These are phyloP conservation scores for Leccinum variicolor DNA, from an alignment of 768 basidiomycete genomes.

Conservation along the genomic window DNA sequence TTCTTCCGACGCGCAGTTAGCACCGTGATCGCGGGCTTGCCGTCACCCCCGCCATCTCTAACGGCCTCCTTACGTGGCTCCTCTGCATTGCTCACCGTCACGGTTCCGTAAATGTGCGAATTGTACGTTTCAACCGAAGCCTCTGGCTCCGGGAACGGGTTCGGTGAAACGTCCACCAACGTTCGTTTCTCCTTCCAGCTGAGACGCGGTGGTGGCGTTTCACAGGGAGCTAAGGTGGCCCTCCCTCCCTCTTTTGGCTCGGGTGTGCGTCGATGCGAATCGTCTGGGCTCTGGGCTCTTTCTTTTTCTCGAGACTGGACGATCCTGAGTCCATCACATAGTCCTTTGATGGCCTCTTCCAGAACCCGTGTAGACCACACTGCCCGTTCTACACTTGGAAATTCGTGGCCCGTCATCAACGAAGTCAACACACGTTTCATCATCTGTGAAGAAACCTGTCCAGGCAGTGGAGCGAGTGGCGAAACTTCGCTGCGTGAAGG, in stretches of 20 bases:
- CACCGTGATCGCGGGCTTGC: conserved; percentile 43
- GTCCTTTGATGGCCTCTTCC: conserved; percentile 61
- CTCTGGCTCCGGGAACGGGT: conserved; percentile 64
- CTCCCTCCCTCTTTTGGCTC: conserved; percentile 31
- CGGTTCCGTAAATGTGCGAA: conserved; percentile 58
- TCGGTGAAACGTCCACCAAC: conserved; percentile 54
- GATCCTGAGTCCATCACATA: conserved; percentile 63
- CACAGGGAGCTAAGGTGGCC: conserved; percentile 42
- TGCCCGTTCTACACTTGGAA: conserved; percentile 62
- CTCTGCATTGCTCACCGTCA: conserved; percentile 48
- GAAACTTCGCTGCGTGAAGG: conserved; percentile 28
- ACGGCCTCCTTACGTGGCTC: conserved; percentile 23
- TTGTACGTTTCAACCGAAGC: conserved; percentile 58
- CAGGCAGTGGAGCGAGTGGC: conserved; percentile 49
- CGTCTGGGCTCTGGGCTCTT: conserved; percentile 15
- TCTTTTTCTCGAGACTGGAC: conserved; percentile 13
- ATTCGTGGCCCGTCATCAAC: conserved; percentile 74
- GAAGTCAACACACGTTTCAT: conserved; percentile 67
- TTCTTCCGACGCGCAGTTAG: conserved; percentile 60
- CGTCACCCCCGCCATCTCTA: conserved; percentile 9
- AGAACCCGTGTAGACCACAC: conserved; percentile 69
- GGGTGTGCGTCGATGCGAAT: conserved; percentile 38
- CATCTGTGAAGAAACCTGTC: conserved; percentile 63
- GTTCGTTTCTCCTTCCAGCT: conserved; percentile 12
- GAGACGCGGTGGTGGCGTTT: conserved; percentile 47